Evolutionary conservation across 139 green algal species (phyloP).

Genomic region (Ettlia oleoabundans): DNA sequence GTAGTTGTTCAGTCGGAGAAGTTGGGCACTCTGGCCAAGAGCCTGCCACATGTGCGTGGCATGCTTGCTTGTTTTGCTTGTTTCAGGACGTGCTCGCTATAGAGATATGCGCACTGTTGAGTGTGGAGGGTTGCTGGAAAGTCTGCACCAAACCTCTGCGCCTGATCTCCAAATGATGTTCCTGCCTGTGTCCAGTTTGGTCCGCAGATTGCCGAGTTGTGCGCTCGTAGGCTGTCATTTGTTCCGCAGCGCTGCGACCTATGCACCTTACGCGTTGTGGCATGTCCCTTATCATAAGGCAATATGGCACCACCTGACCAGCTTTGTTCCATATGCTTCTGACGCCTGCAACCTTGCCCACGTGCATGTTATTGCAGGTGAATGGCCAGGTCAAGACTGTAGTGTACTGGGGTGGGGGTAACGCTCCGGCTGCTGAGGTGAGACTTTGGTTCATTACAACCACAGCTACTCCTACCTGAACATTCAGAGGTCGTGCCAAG

Average conservation of each 20-base stretch:
- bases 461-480: neutral
- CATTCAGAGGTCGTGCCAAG: no score
- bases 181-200: neutral
- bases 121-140: no score
- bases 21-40: constrained; percentile 62
- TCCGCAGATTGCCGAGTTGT: no score
- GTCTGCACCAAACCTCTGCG: no score
- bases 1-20: constrained; percentile 72
- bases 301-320: neutral
- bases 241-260: no score
- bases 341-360: neutral
- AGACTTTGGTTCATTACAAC: neutral
- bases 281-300: no score
- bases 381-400: constrained; percentile 69
- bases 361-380: constrained; percentile 11
- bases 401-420: constrained; percentile 79
- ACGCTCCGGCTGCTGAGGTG: constrained; percentile 13
- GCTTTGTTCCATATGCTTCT: neutral
- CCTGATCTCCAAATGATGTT: no score
- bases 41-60: constrained; percentile 53
- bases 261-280: no score
- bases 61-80: no score
- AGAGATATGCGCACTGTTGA: no score
- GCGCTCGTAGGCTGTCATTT: no score
- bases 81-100: no score